Evolutionary conservation across 208 protist genomes (phyloP).

Genomic region (Leishmania gerbilli): DNA sequence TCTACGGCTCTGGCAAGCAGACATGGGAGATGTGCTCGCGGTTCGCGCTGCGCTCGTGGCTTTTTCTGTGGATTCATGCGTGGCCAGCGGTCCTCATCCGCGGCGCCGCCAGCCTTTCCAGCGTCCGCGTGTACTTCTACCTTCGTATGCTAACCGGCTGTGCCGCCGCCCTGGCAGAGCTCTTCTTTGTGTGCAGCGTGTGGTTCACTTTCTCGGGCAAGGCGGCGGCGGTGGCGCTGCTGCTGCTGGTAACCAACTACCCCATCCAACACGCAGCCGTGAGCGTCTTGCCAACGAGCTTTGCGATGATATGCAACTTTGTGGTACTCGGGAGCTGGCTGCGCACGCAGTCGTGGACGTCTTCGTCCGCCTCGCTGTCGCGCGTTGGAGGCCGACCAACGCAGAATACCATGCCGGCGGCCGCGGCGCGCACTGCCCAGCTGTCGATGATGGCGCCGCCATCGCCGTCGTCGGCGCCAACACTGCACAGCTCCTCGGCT

Average conservation of each 20-base stretch:
- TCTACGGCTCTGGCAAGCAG: constrained; percentile 94
- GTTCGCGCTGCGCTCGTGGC: constrained; percentile 91
- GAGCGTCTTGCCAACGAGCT: constrained; percentile 82
- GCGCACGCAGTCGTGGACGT: constrained; percentile 29
- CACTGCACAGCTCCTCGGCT: too few relatives aligned
- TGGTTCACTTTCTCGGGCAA: constrained; percentile 45
- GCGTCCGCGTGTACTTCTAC: constrained; percentile 66
- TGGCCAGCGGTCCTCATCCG: constrained; percentile 41
- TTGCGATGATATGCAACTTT: constrained; percentile 88
- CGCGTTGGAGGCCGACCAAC: not conserved
- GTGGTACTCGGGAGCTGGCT: constrained; percentile 65
- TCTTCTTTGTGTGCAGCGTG: constrained; percentile 69
- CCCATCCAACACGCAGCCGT: constrained; percentile 75
- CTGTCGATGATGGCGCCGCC: not conserved
- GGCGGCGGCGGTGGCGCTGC: constrained; percentile 44
- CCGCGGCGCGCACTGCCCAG: not conserved
- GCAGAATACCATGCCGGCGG: not conserved
- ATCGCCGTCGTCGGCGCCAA: not conserved
- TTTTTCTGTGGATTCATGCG: constrained; percentile 88
- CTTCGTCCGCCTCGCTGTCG: not conserved
- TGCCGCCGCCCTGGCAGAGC: constrained; percentile 41
- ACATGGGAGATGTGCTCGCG: constrained; percentile 96
- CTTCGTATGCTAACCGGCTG: constrained; percentile 62
- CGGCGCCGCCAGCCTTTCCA: constrained; percentile 33
- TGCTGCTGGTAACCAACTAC: constrained; percentile 63